A percentile compares a stretch with the other conserved stretches of the same genome.
phyloP scores from a whole-genome alignment of 306 rosid species.

The Begonia fuchsioides region DNA sequence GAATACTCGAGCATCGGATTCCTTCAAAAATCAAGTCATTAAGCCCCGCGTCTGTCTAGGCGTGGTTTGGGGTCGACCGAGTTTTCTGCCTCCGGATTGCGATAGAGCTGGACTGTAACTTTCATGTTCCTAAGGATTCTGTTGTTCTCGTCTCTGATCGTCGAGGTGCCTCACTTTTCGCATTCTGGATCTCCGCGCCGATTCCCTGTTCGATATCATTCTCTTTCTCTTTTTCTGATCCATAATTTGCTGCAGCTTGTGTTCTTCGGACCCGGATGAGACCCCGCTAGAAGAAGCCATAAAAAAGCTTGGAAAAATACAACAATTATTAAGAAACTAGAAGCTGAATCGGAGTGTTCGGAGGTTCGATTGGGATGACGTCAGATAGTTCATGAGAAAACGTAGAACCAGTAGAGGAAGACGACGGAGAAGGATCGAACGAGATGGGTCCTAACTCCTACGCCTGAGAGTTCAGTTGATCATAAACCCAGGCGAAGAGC shows the following conservation, averaged over 20 bases:
- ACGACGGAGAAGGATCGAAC: constrained; percentile 88
- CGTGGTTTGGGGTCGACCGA: too few species aligned
- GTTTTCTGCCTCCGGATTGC: constrained; percentile 55
- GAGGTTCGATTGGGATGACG: constrained; percentile 1
- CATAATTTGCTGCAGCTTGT: constrained; percentile 20
- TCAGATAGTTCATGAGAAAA: constrained; percentile 32
- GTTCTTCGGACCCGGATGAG: constrained; percentile 34
- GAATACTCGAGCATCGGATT: too few species aligned
- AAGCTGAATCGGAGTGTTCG: background rate
- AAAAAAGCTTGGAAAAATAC: constrained; percentile 16
- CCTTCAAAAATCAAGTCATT: too few species aligned
- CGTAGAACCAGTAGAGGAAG: constrained; percentile 92
- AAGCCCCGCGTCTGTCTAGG: too few species aligned
- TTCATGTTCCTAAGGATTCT: constrained; percentile 29
- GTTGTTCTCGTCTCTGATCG: constrained; percentile 40
- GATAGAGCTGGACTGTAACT: constrained; percentile 27
- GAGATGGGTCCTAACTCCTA: constrained; percentile 54
- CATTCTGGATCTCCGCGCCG: constrained; percentile 68
- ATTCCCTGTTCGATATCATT: constrained; percentile 74
- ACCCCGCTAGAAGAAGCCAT: constrained; percentile 36
- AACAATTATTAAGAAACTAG: background rate
- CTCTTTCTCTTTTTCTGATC: constrained; percentile 78
- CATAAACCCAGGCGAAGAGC: constrained; percentile 46
- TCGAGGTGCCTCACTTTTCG: constrained; percentile 59
- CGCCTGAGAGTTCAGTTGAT: constrained; percentile 59